Conservation (phyloP, 73 alveolate genomes). For the Halteria grandinella region DNA sequence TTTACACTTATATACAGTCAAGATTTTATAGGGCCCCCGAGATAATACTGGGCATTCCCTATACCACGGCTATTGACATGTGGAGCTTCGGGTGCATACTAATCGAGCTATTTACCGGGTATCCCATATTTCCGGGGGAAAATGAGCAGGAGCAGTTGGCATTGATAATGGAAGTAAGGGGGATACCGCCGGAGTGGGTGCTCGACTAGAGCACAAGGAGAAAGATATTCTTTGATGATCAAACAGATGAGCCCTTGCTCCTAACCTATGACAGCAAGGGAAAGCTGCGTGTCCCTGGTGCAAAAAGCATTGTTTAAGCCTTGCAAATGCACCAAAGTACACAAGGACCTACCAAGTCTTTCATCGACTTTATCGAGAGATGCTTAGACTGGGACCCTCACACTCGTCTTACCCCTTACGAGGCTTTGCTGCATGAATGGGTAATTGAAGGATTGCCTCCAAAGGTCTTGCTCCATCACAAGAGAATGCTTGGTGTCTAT, state of each 20-base stretch:
- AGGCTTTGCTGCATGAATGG: slow-evolving; percentile 88
- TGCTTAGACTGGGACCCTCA: slow-evolving; percentile 92
- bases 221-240: slow-evolving; percentile 61
- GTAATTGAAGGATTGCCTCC: slow-evolving; percentile 75
- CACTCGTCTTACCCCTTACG: slow-evolving; percentile 87
- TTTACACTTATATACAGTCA: slow-evolving; percentile 79
- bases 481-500: slow-evolving; percentile 48
- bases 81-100: slow-evolving; percentile 86
- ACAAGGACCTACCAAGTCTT: too few species aligned
- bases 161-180: slow-evolving; percentile 68
- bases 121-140: slow-evolving; percentile 84
- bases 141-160: slow-evolving; percentile 72
- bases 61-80: slow-evolving; percentile 75
- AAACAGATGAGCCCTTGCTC: slow-evolving; percentile 18
- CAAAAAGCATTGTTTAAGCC: slow-evolving; percentile 11
- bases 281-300: slow-evolving; percentile 47
- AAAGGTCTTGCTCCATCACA: slow-evolving; percentile 57
- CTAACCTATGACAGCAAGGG: slow-evolving; percentile 53
- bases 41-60: slow-evolving; percentile 72
- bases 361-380: slow-evolving; percentile 74
- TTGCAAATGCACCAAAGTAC: neutral
- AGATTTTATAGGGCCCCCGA: slow-evolving; percentile 87
- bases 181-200: slow-evolving; percentile 81
- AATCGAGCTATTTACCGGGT: slow-evolving; percentile 75
- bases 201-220: slow-evolving; percentile 49